Percentiles rank a stretch among this genome's conserved stretches.
Evolutionary conservation across 2,329 filamentous ascomycete genomes (phyloP).

Genomic region (Penicillium decumbens): DNA sequence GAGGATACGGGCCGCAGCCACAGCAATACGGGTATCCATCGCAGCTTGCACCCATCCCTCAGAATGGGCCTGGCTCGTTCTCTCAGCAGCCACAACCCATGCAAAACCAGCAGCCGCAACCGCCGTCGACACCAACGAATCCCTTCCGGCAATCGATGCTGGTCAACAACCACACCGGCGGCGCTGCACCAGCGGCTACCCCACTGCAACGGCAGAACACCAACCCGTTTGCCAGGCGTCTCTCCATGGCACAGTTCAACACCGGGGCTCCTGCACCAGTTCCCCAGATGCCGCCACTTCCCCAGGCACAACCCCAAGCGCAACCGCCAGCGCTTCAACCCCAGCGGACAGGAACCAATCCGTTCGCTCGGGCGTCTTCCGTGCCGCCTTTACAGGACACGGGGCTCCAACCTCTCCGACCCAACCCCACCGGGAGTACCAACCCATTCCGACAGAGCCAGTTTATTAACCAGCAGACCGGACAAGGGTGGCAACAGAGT

Average conservation of each 20-base stretch:
- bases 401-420: slow-evolving; percentile 50
- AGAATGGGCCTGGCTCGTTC: slow-evolving; percentile 47
- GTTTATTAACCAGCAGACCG: slow-evolving; percentile 84
- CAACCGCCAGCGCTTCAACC: slow-evolving; percentile 46
- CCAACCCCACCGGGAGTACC: slow-evolving; percentile 80
- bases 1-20: slow-evolving; percentile 69
- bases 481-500: slow-evolving; percentile 79
- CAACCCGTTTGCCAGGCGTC: slow-evolving; percentile 76
- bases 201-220: slow-evolving; percentile 62
- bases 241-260: slow-evolving; percentile 31
- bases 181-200: slow-evolving; percentile 40
- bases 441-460: slow-evolving; percentile 92
- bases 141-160: slow-evolving; percentile 93
- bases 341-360: slow-evolving; percentile 66
- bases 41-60: slow-evolving; percentile 45
- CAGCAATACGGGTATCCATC: slow-evolving; percentile 52
- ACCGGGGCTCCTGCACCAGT: slow-evolving; percentile 21
- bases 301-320: slow-evolving; percentile 20
- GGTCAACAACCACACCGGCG: slow-evolving; percentile 47
- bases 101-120: slow-evolving; percentile 30
- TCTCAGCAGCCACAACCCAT: slow-evolving; percentile 39
- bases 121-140: slow-evolving; percentile 60
- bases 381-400: slow-evolving; percentile 36
- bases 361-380: slow-evolving; percentile 58
- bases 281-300: slow-evolving; percentile 37